Evolutionary conservation across 257 asterid genomes (phyloP), one percentile per base, ranked within the genome.

Genomic region (Euphrasia confusa): DNA sequence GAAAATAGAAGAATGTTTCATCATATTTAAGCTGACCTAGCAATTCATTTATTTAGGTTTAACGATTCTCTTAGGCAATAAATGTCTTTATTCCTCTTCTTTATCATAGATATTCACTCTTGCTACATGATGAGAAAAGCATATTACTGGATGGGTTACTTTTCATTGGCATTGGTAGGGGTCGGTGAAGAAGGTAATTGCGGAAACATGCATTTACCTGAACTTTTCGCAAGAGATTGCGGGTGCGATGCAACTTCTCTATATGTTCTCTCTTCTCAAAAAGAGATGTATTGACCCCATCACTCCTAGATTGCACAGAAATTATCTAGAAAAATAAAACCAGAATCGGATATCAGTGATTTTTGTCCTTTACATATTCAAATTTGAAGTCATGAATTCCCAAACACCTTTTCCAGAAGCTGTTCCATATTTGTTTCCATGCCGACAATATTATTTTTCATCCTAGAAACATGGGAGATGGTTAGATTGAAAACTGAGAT

Each of bases 361-460:
- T 13, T 33, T 13, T 61, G 18, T 27, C 60, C 57, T 54, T 69
- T 58, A 56, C 60, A 30, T 32, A 27, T 37, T 62, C 45, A 32
- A 17, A 17, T 54, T 21, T 50, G 66, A 64, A 47, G 14, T 32
- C 53, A 50, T 39, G 68, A 61, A 68, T 47, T 50, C 52, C 63
- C 75, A 75, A 78, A 72, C 80, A 93, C 99, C 99, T 93, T 93
- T 68, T 87, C 86, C 75, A 93, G 95, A 75, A 93, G 99, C 78
- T 87, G 95, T 71, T 89, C 99, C 99, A 93, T 93, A 79, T 85
- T 93, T 63, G 94, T 71, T 78, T 93, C 99, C 95, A 89, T 93
- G 74, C 99, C 99, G 59, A 82, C 88, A 72, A 93, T 93, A 70
- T 93, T 93, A 54, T 78, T 93, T 68, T 93, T 93, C 99, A 93